A percentile compares a stretch with the other conserved stretches of the same genome.
phyloP scores from a whole-genome alignment of 306 rosid species.

The Prosopis cineraria region DNA sequence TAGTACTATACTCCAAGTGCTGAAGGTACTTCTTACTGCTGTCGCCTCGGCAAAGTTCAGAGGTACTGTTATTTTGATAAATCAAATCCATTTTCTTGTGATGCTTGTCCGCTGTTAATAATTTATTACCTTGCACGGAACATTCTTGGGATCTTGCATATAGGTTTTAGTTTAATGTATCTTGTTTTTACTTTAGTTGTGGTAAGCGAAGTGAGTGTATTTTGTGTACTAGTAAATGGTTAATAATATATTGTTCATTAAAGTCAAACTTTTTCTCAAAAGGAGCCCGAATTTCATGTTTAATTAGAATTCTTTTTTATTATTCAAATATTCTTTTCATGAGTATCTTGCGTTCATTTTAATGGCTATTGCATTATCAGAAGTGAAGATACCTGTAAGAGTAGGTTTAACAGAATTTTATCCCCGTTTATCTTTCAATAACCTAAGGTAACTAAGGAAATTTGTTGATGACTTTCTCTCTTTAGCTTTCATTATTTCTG shows the following conservation, averaged over 20 bases:
- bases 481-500: no score
- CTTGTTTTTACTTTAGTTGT: conserved; percentile 8
- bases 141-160: conserved; percentile 13
- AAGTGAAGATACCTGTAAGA: background rate
- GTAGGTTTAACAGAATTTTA: background rate
- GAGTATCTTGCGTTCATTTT: background rate
- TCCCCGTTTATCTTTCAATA: background rate
- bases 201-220: conserved; percentile 3
- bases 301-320: background rate
- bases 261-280: conserved; percentile 22
- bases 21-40: conserved; percentile 98
- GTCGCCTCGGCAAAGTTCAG: conserved; percentile 96
- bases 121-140: background rate
- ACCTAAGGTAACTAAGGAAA: background rate
- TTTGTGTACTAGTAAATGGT: conserved; percentile 29
- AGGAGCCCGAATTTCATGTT: conserved; percentile 14
- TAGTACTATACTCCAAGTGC: conserved; percentile 98
- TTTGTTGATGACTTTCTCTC: background rate
- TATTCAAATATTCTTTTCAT: background rate
- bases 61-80: conserved; percentile 56
- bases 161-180: conserved; percentile 17
- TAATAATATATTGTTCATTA: conserved; percentile 23
- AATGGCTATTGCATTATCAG: background rate
- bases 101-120: conserved; percentile 22
- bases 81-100: conserved; percentile 22